Base-by-base conservation (phyloP, 805 yeast species). In the Hyphopichia homilentoma region DNA sequence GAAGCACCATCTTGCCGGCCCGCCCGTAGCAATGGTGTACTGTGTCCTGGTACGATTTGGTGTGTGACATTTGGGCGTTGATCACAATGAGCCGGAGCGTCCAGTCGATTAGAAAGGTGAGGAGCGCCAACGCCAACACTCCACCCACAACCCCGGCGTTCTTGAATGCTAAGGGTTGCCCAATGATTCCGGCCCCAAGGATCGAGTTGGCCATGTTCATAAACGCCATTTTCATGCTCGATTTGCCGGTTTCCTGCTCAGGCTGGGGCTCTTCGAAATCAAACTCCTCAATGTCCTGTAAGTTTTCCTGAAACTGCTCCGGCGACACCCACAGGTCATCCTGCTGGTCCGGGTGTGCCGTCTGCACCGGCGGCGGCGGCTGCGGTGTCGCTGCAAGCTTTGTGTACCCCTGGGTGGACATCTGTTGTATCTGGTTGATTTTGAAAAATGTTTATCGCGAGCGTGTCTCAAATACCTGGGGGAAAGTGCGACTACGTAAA, bases 191-290 rank as follows among this genome's bases (percentile, higher is more conserved):
- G 0, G 97, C 97, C 0, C 97, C 97, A 5, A 90, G 68, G 39
- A 90, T 90, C 13, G 94, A 82, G 57, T 89, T 89, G 7, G 96
- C 95, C 95, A 89, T 88, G 58, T 90, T 90, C 94, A 89, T 84
- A 50, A 89, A 88, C 4, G 97, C 97, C 86, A 83, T 83, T 36
- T 73, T 75, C 71, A 89, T 69, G 39, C 44, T 52, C 8, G 70
- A 63, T 14, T 54, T 51, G 4, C 68, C 70, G 14, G 42, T 38
- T 16, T 50, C 55, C 4, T 34, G 26, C 14, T 21, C 31, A 20
- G n/a, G n/a, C n/a, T n/a, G n/a, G n/a, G n/a, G n/a, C n/a, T n/a
- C n/a, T n/a, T n/a, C n/a, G 14, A 22, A 22, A 22, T 22, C 25
- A 22, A 22, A n/a, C n/a, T n/a, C n/a, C n/a, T n/a, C n/a, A n/a